Evolutionary conservation across 768 basidiomycete species (phyloP), one percentile per base, ranked within the genome.

Genomic region (Pleurotus cornucopiae): DNA sequence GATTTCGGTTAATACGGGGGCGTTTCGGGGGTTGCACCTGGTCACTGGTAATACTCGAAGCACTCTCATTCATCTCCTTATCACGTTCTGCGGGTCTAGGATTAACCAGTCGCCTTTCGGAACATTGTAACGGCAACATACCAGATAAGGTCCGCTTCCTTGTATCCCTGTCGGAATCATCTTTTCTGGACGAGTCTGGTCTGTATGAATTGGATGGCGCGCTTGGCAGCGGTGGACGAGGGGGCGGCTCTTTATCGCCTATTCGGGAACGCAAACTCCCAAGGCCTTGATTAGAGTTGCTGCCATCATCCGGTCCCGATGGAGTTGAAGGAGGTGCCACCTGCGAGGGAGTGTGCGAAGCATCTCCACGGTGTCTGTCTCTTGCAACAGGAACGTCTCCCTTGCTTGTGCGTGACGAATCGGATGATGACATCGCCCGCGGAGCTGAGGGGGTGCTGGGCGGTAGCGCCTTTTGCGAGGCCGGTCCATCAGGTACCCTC

Each of bases 81-180:
- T 88, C 86, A 25, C 87, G 87, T 64, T 87, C 87, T 88, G 58
- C 25, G 57, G 48, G 46, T 20, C 37, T 37, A 6, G 23, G 20
- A 9, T 9, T 12, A 41, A 53, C 26, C 40, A 41, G 21, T 23
- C 37, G 6, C 39, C 14, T 39, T 48, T 37, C 23, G 6, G 45
- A 37, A 21, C n/a, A 58, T 21, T 23, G 20, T 47, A 5, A 14
- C 14, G 12, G 23, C 43, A 40, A 66, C 81, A 61, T 71, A 89
- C 89, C 90, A 66, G 86, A 81, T 34, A 76, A 69, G 20, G 84
- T 81, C 55, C 89, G 80, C 71, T 92, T 92, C 64, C 87, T 75
- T 41, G 71, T 72, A 58, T 88, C 86, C 47, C 83, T 80, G 25
- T 87, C 86, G 30, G 30, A 34, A 14, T 89, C 86, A 7, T 88